These are phyloP conservation scores for Globisporangium alternatum DNA, from an alignment of 352 stramenopile genomes.

Conservation along the genomic window DNA sequence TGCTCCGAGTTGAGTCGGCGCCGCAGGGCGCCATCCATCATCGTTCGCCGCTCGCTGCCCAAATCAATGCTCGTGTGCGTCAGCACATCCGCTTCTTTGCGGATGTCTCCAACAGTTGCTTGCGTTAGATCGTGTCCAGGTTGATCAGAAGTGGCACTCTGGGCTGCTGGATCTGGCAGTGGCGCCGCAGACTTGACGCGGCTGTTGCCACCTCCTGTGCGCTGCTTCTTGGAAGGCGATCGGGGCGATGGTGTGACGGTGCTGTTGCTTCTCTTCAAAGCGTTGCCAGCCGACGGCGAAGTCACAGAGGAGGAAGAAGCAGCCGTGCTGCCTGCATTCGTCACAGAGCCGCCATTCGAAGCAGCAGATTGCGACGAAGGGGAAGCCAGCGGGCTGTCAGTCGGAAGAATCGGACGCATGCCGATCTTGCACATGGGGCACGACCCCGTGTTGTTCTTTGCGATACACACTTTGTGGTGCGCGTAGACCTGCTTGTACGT, in stretches of 20 bases:
- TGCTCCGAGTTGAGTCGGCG: constrained; percentile 36
- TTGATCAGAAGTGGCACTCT: constrained; percentile 25
- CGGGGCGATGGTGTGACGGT: constrained; percentile 55
- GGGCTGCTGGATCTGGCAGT: constrained; percentile 24
- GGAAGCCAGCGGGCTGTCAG: constrained; percentile 24
- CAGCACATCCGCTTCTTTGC: constrained; percentile 79
- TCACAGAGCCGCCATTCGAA: neutral
- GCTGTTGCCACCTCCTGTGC: constrained; percentile 33
- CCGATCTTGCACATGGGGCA: constrained; percentile 87
- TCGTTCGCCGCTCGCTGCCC: constrained; percentile 63
- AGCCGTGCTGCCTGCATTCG: neutral
- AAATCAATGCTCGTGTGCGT: constrained; percentile 83
- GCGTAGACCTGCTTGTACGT: constrained; percentile 86
- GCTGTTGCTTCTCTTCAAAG: constrained; percentile 57
- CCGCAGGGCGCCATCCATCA: constrained; percentile 63
- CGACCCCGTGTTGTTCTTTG: constrained; percentile 75
- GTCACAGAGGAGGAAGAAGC: constrained; percentile 17
- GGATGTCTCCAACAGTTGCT: constrained; percentile 67
- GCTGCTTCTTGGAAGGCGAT: constrained; percentile 75
- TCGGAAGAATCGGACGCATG: constrained; percentile 49
- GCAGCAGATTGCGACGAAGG: constrained; percentile 22
- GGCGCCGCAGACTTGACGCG: constrained; percentile 31
- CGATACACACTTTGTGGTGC: constrained; percentile 78
- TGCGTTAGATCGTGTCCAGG: constrained; percentile 53
- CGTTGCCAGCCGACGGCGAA: constrained; percentile 32